Percentiles rank a stretch among this genome's conserved stretches.
These are phyloP conservation scores for Didymellaceae sp. DNA, from an alignment of 2,329 filamentous ascomycete genomes.

Conservation along the genomic window DNA sequence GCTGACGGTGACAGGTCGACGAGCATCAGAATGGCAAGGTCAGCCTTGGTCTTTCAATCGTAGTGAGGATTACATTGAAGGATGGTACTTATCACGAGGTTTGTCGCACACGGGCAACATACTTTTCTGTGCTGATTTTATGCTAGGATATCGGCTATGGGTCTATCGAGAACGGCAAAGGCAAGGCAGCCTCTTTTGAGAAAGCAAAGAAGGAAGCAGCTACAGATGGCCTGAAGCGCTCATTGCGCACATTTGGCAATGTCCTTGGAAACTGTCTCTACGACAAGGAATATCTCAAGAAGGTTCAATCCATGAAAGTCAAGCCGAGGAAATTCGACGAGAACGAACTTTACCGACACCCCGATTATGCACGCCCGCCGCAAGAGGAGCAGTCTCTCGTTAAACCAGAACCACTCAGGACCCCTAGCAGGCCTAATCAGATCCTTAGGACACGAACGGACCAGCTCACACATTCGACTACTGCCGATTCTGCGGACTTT, in stretches of 20 bases:
- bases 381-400: constrained; percentile 42
- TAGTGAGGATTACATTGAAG: constrained; percentile 85
- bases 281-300: constrained; percentile 90
- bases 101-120: neutral
- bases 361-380: constrained; percentile 65
- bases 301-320: constrained; percentile 88
- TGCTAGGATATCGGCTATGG: constrained; percentile 87
- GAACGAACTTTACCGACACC: constrained; percentile 80
- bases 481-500: constrained; percentile 54
- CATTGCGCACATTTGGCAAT: constrained; percentile 91
- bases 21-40: constrained; percentile 82
- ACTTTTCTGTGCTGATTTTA: neutral
- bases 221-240: constrained; percentile 90
- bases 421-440: constrained; percentile 31
- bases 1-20: constrained; percentile 64
- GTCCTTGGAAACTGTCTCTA: constrained; percentile 98
- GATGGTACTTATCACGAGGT: constrained; percentile 96
- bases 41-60: constrained; percentile 85
- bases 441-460: constrained; percentile 38
- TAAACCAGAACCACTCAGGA: constrained; percentile 37
- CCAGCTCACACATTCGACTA: constrained; percentile 43
- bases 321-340: constrained; percentile 79
- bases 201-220: constrained; percentile 99
- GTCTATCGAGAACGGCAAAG: constrained; percentile 93
- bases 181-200: constrained; percentile 94